phyloP scores from a whole-genome alignment of 106 monocot genomes.

The Dioscorea zingiberensis region DNA sequence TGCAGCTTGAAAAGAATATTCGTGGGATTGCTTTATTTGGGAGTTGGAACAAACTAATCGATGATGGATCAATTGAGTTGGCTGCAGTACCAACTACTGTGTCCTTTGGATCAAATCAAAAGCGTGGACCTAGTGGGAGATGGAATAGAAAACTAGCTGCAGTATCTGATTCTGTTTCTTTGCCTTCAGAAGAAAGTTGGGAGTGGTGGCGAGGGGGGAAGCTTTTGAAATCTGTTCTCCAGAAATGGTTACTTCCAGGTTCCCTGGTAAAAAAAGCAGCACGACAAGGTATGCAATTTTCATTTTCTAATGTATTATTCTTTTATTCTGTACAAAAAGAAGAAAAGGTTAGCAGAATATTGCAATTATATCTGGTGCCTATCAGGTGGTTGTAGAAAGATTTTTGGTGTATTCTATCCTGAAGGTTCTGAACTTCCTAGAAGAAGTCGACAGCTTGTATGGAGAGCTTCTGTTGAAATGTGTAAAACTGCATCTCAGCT shows the following conservation, averaged over 20 bases:
- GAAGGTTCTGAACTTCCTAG: conserved; percentile 37
- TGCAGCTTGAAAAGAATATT: conserved; percentile 76
- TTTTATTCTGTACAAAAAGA: neutral
- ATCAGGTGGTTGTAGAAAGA: conserved; percentile 60
- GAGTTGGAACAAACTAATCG: conserved; percentile 49
- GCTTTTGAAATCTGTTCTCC: conserved; percentile 43
- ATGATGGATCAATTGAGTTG: conserved; percentile 29
- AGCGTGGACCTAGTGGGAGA: conserved; percentile 36
- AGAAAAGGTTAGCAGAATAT: neutral
- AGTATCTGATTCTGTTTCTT: conserved; percentile 15
- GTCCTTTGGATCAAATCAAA: conserved; percentile 30
- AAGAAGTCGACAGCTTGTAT: conserved; percentile 59
- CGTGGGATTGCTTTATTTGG: conserved; percentile 53
- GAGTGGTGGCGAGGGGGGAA: conserved; percentile 75
- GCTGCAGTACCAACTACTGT: conserved; percentile 13
- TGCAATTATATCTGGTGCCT: conserved; percentile 5
- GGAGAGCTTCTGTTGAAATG: conserved; percentile 76
- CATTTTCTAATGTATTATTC: conserved; percentile 8
- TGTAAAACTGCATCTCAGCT: conserved; percentile 64
- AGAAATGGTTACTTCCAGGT: conserved; percentile 35
- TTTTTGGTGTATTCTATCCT: conserved; percentile 51
- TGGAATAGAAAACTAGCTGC: conserved; percentile 26
- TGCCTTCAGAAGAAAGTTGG: conserved; percentile 27
- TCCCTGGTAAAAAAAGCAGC: conserved; percentile 46
- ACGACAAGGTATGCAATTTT: conserved; percentile 49